Percentiles rank a stretch among this genome's conserved stretches.
Evolutionary conservation across 345 rosid species (phyloP).

Genomic region (Euphorbia peplus): DNA sequence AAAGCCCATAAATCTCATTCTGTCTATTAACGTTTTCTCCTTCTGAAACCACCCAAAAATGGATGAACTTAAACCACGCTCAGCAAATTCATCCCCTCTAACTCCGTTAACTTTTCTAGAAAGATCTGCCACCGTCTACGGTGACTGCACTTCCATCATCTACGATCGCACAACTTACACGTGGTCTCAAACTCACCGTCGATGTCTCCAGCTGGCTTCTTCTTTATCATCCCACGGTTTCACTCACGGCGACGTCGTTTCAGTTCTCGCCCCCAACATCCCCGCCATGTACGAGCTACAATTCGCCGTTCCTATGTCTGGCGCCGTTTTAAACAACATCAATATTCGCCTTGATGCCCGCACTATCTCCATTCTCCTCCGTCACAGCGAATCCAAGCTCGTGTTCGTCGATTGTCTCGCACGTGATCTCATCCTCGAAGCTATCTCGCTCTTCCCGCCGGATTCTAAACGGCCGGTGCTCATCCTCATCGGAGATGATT

Average conservation of each 20-base stretch:
- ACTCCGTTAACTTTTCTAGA: conserved; percentile 46
- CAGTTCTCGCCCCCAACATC: conserved; percentile 64
- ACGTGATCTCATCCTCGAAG: conserved; percentile 43
- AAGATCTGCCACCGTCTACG: conserved; percentile 70
- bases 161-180: conserved; percentile 50
- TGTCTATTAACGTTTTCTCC: background rate
- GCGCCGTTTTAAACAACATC: conserved; percentile 76
- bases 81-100: conserved; percentile 49
- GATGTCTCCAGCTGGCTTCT: conserved; percentile 75
- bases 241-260: conserved; percentile 50
- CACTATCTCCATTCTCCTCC: conserved; percentile 61
- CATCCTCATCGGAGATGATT: conserved; percentile 46
- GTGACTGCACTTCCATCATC: conserved; percentile 59
- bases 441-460: conserved; percentile 40
- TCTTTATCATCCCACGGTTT: conserved; percentile 54
- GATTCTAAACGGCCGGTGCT: conserved; percentile 37
- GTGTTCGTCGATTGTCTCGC: conserved; percentile 58
- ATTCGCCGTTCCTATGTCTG: conserved; percentile 76
- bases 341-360: conserved; percentile 86
- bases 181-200: conserved; percentile 71
- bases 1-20: too few relatives aligned
- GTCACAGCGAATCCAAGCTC: conserved; percentile 63
- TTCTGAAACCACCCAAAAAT: background rate
- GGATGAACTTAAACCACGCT: conserved; percentile 38
- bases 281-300: conserved; percentile 93